These are phyloP conservation scores for Hysterangium stoloniferum DNA, from an alignment of 768 basidiomycete species.

Conservation along the genomic window DNA sequence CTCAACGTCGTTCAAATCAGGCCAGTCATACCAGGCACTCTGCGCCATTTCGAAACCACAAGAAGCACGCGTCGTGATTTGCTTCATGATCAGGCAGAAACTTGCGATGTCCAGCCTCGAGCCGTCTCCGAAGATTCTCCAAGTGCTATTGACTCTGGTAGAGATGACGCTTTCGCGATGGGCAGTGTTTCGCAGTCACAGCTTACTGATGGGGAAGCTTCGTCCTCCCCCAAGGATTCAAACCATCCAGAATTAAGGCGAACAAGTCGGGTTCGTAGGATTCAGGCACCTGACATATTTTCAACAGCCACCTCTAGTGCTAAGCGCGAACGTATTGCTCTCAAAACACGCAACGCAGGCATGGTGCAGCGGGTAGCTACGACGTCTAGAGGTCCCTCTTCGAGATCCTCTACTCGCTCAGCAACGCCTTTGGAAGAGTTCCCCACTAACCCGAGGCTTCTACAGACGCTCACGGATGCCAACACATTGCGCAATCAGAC, in stretches of 20 bases:
- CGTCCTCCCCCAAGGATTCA: not conserved
- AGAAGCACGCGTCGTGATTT: not conserved
- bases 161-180: not conserved
- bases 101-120: no score
- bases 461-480: constrained; percentile 60
- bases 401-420: constrained; percentile 30
- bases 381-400: constrained; percentile 32
- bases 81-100: not conserved
- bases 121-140: no score
- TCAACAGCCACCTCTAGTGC: constrained; percentile 36
- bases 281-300: not conserved
- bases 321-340: constrained; percentile 33
- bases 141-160: no score
- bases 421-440: constrained; percentile 37
- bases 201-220: not conserved
- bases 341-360: constrained; percentile 22
- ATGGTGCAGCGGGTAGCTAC: constrained; percentile 17
- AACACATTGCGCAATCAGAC: constrained; percentile 72
- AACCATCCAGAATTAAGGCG: constrained; percentile 2
- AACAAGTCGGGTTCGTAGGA: not conserved
- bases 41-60: constrained; percentile 5
- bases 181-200: not conserved
- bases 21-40: constrained; percentile 1
- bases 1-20: not conserved
- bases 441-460: constrained; percentile 62